These are phyloP conservation scores for Zymoseptoria passerinii DNA, from an alignment of 2,329 filamentous ascomycete species.

Conservation along the genomic window DNA sequence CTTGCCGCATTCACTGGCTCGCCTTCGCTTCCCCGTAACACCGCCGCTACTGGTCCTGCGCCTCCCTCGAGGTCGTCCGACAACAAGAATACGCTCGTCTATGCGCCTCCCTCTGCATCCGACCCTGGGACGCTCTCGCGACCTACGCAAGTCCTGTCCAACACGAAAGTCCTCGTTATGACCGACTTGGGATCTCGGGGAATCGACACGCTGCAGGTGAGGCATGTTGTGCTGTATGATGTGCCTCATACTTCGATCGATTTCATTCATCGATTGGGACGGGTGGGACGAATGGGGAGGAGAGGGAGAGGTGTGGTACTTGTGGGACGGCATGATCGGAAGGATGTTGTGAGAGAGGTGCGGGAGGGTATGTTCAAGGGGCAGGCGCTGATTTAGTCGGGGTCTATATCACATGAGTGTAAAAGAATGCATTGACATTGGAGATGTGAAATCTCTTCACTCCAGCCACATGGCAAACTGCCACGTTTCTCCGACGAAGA, in stretches of 20 bases:
- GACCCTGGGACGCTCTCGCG: slow-evolving; percentile 6
- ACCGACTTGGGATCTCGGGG: slow-evolving; percentile 88
- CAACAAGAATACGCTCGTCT: slow-evolving; percentile 1
- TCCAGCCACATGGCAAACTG: background rate
- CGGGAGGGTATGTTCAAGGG: slow-evolving; percentile 59
- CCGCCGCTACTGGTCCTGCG: slow-evolving; percentile 2
- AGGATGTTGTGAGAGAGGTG: slow-evolving; percentile 85
- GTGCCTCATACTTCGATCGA: slow-evolving; percentile 98
- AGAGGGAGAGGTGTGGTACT: slow-evolving; percentile 83
- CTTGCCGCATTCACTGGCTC: slow-evolving; percentile 63
- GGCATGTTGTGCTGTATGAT: slow-evolving; percentile 88
- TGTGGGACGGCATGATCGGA: slow-evolving; percentile 79
- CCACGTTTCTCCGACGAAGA: too few species aligned
- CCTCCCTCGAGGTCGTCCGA: background rate
- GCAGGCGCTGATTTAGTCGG: slow-evolving; percentile 39
- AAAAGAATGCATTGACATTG: background rate
- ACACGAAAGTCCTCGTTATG: slow-evolving; percentile 85
- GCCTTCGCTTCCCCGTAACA: background rate
- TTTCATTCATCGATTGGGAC: slow-evolving; percentile 90
- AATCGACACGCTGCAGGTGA: slow-evolving; percentile 86
- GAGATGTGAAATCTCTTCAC: background rate
- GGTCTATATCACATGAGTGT: background rate
- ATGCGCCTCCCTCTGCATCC: slow-evolving; percentile 2
- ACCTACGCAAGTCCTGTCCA: slow-evolving; percentile 43
- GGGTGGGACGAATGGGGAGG: slow-evolving; percentile 86